Conservation (phyloP, 768 basidiomycete species). For the Auricularia sp. region DNA sequence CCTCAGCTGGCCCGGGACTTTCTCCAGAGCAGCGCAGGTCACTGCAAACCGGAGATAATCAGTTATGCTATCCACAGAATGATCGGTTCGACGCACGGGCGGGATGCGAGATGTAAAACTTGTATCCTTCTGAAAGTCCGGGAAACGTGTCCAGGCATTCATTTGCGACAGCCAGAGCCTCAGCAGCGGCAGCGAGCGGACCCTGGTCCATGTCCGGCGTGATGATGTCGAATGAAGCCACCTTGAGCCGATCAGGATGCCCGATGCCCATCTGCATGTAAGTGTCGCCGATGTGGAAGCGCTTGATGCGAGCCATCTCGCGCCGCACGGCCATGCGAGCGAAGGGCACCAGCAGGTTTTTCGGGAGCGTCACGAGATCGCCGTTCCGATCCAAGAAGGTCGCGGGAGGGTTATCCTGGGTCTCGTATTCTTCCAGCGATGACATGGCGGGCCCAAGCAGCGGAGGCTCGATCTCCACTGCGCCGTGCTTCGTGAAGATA, state of each 20-base stretch:
- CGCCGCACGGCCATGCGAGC: conserved; percentile 72
- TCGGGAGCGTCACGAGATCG: conserved; percentile 63
- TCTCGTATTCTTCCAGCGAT: conserved; percentile 43
- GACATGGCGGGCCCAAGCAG: conserved; percentile 52
- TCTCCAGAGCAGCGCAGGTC: conserved; percentile 50
- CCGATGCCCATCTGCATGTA: conserved; percentile 66
- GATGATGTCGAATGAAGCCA: conserved; percentile 77
- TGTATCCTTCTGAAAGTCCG: conserved; percentile 54
- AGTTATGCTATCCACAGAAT: conserved; percentile 7
- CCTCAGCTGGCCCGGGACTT: conserved; percentile 50
- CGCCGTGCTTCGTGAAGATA: conserved; percentile 83
- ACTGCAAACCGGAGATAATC: conserved; percentile 33
- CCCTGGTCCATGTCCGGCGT: conserved; percentile 59
- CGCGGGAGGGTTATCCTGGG: conserved; percentile 54
- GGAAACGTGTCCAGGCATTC: conserved; percentile 61
- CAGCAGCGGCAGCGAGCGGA: conserved; percentile 60
- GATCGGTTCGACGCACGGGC: conserved; percentile 38
- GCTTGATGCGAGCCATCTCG: conserved; percentile 62
- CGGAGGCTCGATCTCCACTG: conserved; percentile 78
- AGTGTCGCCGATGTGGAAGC: conserved; percentile 69
- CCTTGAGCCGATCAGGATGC: conserved; percentile 64
- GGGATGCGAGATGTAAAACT: conserved; percentile 72
- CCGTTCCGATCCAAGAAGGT: conserved; percentile 74
- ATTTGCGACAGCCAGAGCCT: conserved; percentile 59
- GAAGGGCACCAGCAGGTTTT: conserved; percentile 64